phyloP scores from a whole-genome alignment of 2,329 filamentous ascomycete species.

The Ophiostoma tasmaniense region DNA sequence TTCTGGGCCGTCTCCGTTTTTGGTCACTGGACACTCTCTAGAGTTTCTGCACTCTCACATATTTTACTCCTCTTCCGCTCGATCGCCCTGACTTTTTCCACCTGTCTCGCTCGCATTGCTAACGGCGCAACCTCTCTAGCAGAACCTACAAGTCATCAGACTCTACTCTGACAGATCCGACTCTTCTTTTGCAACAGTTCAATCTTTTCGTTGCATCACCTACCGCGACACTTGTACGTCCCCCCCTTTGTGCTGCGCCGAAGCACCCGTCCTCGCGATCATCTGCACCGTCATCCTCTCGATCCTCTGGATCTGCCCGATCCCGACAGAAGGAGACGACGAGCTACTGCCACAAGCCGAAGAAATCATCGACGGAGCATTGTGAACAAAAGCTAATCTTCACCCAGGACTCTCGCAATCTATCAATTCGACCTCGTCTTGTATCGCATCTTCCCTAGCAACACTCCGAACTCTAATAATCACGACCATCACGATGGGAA shows the following conservation, averaged over 20 bases:
- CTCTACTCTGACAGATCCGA: not conserved
- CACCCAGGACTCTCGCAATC: not conserved
- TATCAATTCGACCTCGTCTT: not conserved
- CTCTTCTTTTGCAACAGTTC: not conserved
- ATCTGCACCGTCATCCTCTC: not conserved
- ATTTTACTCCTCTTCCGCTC: not conserved
- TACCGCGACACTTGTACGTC: not conserved
- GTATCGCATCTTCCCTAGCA: not conserved
- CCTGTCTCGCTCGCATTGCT: not conserved
- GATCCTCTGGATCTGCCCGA: not conserved
- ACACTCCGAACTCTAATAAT: not conserved
- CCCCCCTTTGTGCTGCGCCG: not conserved
- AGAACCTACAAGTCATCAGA: not conserved
- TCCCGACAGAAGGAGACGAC: not conserved
- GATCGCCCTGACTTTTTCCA: not conserved
- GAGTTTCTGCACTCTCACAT: not conserved
- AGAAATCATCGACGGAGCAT: not conserved
- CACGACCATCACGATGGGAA: constrained; percentile 42
- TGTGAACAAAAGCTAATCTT: not conserved
- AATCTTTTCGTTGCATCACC: not conserved
- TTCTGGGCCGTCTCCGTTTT: not conserved
- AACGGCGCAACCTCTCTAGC: not conserved
- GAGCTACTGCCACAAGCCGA: not conserved
- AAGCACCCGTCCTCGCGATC: not conserved
- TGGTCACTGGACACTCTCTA: not conserved